Base-by-base conservation (phyloP, 441 rosid genomes). In the Erodium moschatum region DNA sequence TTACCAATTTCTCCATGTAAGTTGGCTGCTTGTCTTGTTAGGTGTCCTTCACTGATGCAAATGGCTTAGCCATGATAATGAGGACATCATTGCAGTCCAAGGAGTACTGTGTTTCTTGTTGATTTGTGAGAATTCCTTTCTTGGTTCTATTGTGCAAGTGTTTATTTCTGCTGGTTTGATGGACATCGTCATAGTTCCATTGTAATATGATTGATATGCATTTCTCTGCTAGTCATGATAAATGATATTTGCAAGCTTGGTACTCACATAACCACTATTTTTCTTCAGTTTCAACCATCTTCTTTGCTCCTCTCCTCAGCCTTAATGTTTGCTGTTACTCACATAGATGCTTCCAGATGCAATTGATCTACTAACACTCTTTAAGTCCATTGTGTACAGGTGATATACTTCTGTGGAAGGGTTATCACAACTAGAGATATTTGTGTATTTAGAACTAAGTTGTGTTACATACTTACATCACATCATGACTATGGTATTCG, bases 131-230 rank as follows among this genome's bases (percentile, higher is more conserved):
- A 71, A 67, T 67, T 70, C 67, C 65, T 16, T 54, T 54, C 21
- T 54, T 54, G 61, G 61, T 54, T 18, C 61, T 18, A 18, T 16
- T 54, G 61, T 75, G 78, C 69, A 73, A 75, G 80, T 78, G 68
- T 66, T 65, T 69, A 64, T 75, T 75, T 73, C 76, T 80, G 72
- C 78, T 72, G 74, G 81, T 75, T 71, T 78, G 79, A 75, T 73
- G 81, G 60, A 75, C 75, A 35, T 69, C 40, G 16, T 67, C 60
- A 64, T 70, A 72, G 56, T 75, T 70, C 12, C 69, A 56, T 72
- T 75, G 74, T 78, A 72, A 72, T 78, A 67, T 67, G 61, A 54
- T 18, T 76, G 76, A 61, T 65, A 67, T 70, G 61, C 61, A 54
- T 54, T 54, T 18, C 20, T 18, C 61, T 54, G 19, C 21, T 54